Base-by-base conservation (phyloP, 129 eudicot genomes). In the Logfia minima region DNA sequence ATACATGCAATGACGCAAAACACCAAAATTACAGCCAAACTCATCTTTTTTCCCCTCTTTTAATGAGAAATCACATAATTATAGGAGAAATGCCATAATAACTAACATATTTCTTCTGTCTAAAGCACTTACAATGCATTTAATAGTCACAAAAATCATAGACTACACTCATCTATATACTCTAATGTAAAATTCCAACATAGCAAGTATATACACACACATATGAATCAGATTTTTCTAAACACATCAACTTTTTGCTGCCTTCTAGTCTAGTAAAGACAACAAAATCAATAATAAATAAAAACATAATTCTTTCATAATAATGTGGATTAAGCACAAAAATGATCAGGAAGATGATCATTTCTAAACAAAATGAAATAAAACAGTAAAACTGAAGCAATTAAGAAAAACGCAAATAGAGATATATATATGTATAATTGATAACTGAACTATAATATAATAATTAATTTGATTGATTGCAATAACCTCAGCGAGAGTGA, bases 401-500 rank as follows among this genome's bases (percentile, higher is more conserved):
- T 68, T 59, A 14, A 48, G 51, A 43, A 43, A 10, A 10, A 43
- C 51, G 16, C 4, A 43, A 10, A 43, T 43, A 43, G 51, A 43
- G 2, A 43, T 10, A 43, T 43, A 43, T 34, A 34, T 24, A 24
- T 0, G n/a, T n/a, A 24, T 24, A 0, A 4, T 32, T 32, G 35
- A 32, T 32, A 32, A 32, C 5, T 32, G 35, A 32, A 6, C 2
- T 37, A 6, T 39, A 39, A 6, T 39, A 41, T 41, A 8, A 41
- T 10, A 14, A 48, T 48, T 48, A 6, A 48, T 35, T 35, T 5
- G 8, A 39, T 39, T 39, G 35, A 72, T 11, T 37, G 1, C 43
- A 63, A 53, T 21, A 32, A 92, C 99, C 97, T 94, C 99, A 7
- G 97, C 91, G 74, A 77, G 85, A 35, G 99, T 94, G 77, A 85